Evolutionary conservation across 2,329 filamentous ascomycete species (phyloP), one percentile per base, ranked within the genome.

Genomic region (Metarhizium album): DNA sequence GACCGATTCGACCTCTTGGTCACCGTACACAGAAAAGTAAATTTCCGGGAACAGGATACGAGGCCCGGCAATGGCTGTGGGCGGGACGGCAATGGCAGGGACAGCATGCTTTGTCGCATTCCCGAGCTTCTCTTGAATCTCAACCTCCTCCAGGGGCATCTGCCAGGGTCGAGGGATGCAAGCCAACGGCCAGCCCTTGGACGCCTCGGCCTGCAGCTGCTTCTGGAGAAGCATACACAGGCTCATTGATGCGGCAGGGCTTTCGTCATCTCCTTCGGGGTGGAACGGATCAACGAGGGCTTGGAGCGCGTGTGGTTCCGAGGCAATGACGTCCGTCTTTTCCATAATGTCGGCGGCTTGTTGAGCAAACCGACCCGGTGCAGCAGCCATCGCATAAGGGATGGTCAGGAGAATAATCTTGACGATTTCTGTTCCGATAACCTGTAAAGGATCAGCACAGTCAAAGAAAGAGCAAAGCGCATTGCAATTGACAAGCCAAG

Each of bases 391-490:
- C 50, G 89, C 76, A 66, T 97, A 98, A 0, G 93, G 91, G 52
- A 98, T 86, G 0, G 91, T 95, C 46, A 96, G 80, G 43, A 97
- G 80, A 57, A 98, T 96, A 59, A 96, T 90, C 70, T 96, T 97
- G 66, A 96, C 90, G 33, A 98, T 79, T 70, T 97, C 93, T 42
- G 94, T 83, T 46, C 81, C 81, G 55, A 84, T 79, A 0, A 79
- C 83, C 78, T 83, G 35, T 20, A 49, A 47, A 46, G 14, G 4
- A 51, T 61, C 48, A 59, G 53, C 33, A 48, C 37, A 20, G 4
- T 24, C 14, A 37, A 49, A 37, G 11, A 5, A 22, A 16, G 27
- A 29, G 11, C 27, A 29, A 13, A 20, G 9, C 33, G 45, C 40
- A 7, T n/a, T n/a, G 9, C 22, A 16, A 33, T 27, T 45, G 23